Evolutionary conservation across 176 grass and related monocot species (phyloP), one percentile per base, ranked within the genome.

Genomic region (Ananas comosus): DNA sequence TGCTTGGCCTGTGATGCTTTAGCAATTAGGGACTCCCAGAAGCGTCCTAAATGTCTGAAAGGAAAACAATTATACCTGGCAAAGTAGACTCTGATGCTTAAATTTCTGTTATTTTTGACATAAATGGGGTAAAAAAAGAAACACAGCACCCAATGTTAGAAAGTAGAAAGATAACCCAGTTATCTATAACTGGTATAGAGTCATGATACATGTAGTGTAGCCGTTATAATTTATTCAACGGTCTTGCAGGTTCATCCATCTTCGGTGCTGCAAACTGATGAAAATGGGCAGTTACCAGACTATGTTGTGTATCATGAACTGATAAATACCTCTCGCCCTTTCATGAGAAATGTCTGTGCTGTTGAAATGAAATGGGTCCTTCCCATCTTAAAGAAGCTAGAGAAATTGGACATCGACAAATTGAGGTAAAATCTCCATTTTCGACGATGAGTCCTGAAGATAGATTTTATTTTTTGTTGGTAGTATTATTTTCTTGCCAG

Each of bases 251-350:
- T 96, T 64, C 92, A 96, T 76, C 92, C 92, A 49, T 92, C 88
- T 80, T 96, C 88, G 0, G 86, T 89, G 42, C 76, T 96, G 56
- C 86, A 87, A 92, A 80, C 69, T 69, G 88, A 96, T 49, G 92
- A 96, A 71, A 74, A 88, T 8, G 88, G 92, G 11, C 87, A 87
- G 74, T 61, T 92, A 25, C 88, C 92, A 13, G 82, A 91, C 29
- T 96, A 89, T 51, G 81, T 92, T 71, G 70, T 96, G 64, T 96
- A 96, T 63, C 88, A 96, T 74, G 92, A 96, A 67, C 83, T 96
- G 48, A 91, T 96, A 72, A 83, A 78, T 72, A 96, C 92, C 28
- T 85, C 83, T 66, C 81, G 92, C 10, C 92, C 92, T 13, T 96
- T 87, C 71, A 89, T 96, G 92, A 88, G 92, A 78, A 91, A 87